Evolutionary conservation across 148 eudicot species (phyloP), one percentile per base, ranked within the genome.

Genomic region (Fallopia convolvulus): DNA sequence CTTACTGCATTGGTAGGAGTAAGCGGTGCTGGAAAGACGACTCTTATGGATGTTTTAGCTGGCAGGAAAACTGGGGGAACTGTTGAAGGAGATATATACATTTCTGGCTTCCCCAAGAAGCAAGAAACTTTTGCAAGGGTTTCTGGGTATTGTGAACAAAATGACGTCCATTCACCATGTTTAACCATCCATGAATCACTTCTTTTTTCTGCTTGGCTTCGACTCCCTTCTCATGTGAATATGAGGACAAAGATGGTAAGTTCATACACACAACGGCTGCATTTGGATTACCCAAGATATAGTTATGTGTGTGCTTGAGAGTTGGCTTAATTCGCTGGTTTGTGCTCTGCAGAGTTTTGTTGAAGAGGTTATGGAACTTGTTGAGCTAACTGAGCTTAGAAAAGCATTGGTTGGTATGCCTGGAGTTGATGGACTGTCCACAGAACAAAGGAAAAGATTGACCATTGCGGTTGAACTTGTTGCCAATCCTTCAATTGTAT

Each of bases 11-110:
- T 95, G 80, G 91, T 95, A 74, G 99, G 99, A 80, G 97, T 84
- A 41, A 95, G 99, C 78, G 99, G 99, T 58, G 97, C 99, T 81
- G 99, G 99, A 47, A 95, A 95, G 87, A 95, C 99, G 47, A 95
- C 99, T 82, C 89, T 95, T 48, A 95, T 95, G 99, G 99, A 95
- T 84, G 99, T 95, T 36, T 83, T 93, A 75, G 97, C 99, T 46
- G 97, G 97, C 77, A 83, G 99, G 83, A 95, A 95, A 91, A 95
- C 99, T 3, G 97, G 99, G 15, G 99, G 99, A 77, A 80, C 78
- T 44, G 86, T 95, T 50, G 92, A 88, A 81, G 99, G 99, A 56
- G 74, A 46, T 68, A 90, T 93, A 72, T 89, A 81, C 81, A 89
- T 93, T 71, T 93, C 97, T 33, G 99, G 99, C 32, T 91, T 87